Percentiles rank a stretch among this genome's conserved stretches.
Conservation (phyloP, 2,329 filamentous ascomycete species). For the Amphichorda felina region DNA sequence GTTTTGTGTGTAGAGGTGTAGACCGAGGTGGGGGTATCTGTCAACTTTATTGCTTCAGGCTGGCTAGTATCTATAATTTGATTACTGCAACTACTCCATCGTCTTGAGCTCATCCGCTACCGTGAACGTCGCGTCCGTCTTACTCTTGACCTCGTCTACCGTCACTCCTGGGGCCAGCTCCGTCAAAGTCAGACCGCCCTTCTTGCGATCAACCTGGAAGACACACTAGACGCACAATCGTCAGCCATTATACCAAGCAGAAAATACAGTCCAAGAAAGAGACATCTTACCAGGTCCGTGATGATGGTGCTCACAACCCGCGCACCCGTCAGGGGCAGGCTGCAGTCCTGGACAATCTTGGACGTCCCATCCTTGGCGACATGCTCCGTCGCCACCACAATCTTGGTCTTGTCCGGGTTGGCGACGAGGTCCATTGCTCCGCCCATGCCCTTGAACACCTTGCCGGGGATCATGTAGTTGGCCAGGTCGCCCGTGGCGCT, state of each 20-base stretch:
- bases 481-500: slow-evolving; percentile 68
- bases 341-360: slow-evolving; percentile 55
- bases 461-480: slow-evolving; percentile 86
- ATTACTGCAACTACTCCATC: background rate
- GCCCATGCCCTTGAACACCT: slow-evolving; percentile 82
- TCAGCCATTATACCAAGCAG: slow-evolving; percentile 3
- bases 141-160: slow-evolving; percentile 55
- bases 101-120: slow-evolving; percentile 20
- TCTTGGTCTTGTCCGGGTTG: slow-evolving; percentile 60
- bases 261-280: background rate
- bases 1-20: too few species aligned
- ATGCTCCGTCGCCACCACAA: slow-evolving; percentile 60
- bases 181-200: slow-evolving; percentile 52
- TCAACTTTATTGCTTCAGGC: too few species aligned
- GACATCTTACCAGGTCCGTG: slow-evolving; percentile 41
- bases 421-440: slow-evolving; percentile 64
- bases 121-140: slow-evolving; percentile 58
- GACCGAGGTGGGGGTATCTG: too few species aligned
- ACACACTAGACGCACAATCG: slow-evolving; percentile 26
- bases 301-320: slow-evolving; percentile 61
- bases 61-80: too few species aligned
- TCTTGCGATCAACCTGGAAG: slow-evolving; percentile 52
- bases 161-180: slow-evolving; percentile 59
- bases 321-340: slow-evolving; percentile 53
- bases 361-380: slow-evolving; percentile 55